Base-by-base conservation (phyloP, 768 basidiomycete genomes). In the Psilocybe cyanescens region DNA sequence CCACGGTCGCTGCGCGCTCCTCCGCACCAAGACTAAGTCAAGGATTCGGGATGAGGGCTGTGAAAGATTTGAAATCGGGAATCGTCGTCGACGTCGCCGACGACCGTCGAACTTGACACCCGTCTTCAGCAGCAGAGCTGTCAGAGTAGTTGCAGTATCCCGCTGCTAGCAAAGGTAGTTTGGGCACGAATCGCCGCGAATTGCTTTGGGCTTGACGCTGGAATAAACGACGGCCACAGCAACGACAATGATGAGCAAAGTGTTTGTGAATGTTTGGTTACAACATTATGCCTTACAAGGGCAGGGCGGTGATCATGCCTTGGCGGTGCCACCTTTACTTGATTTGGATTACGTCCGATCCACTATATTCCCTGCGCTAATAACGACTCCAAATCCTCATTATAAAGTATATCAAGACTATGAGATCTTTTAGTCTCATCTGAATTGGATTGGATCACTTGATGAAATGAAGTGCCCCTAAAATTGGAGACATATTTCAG, bases 181-280 rank as follows among this genome's bases (percentile, higher is more conserved):
- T 57, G 62, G 60, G 60, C 33, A 60, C 49, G 50, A 55, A 61
- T 54, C 49, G 67, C 48, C 58, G 65, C 59, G 56, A 61, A 61
- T 54, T 53, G 63, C 68, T 63, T 63, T 55, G 46, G 64, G 68
- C 65, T 65, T 61, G 65, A 68, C 66, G 65, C 67, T 65, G 63
- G 65, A 62, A 67, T 59, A 60, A 61, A 52, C 65, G 60, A 65
- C 67, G 67, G 55, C 63, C 62, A 67, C 66, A 64, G 57, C 68
- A 65, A 70, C 66, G 67, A 70, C 69, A 68, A 73, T 70, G 68
- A 68, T 69, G 70, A 70, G 70, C 67, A 68, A 12, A 39, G 58
- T 73, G 44, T 71, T 73, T 73, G 72, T 58, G 16, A 12, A 53
- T 73, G 57, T 73, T 73, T 73, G 55, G 41, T 49, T 29, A 53